Conservation (phyloP, 371 early-diverging fungal genomes). For the Funneliformis caledonium region DNA sequence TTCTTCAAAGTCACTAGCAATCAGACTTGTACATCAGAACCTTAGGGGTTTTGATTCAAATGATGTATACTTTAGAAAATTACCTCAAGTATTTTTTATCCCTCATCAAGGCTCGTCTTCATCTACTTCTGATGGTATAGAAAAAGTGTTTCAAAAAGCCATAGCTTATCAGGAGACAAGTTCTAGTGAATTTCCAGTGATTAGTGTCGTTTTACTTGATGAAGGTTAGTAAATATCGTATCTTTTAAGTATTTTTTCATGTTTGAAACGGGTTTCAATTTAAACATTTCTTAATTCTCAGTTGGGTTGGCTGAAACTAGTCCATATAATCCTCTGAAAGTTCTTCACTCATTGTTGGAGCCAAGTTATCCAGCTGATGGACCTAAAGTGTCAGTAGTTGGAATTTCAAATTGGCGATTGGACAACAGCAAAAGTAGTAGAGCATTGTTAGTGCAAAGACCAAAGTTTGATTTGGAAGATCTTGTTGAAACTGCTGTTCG, state of each 20-base stretch:
- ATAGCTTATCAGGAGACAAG: conserved; percentile 38
- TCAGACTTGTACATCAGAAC: conserved; percentile 37
- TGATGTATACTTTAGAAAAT: conserved; percentile 36
- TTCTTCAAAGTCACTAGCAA: conserved; percentile 40
- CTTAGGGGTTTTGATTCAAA: conserved; percentile 40
- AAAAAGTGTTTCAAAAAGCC: conserved; percentile 42
- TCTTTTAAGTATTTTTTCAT: background rate
- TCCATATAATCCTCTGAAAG: conserved; percentile 40
- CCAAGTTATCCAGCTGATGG: conserved; percentile 42
- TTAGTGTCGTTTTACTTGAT: conserved; percentile 41
- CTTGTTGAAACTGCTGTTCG: conserved; percentile 29
- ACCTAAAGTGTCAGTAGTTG: conserved; percentile 37
- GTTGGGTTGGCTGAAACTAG: conserved; percentile 42
- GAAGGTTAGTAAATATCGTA: conserved; percentile 21
- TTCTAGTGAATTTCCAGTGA: conserved; percentile 35
- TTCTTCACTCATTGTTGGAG: conserved; percentile 41
- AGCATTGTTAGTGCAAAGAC: conserved; percentile 36
- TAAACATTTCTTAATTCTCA: background rate
- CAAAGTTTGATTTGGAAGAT: conserved; percentile 22
- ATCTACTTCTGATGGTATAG: conserved; percentile 42
- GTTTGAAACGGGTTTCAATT: background rate
- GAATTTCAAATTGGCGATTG: conserved; percentile 41
- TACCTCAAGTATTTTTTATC: conserved; percentile 38
- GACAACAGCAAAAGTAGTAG: conserved; percentile 41
- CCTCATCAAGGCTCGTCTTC: conserved; percentile 43